These are phyloP conservation scores for Inonotus obliquus DNA, from an alignment of 1,284 basidiomycete genomes.

Conservation along the genomic window DNA sequence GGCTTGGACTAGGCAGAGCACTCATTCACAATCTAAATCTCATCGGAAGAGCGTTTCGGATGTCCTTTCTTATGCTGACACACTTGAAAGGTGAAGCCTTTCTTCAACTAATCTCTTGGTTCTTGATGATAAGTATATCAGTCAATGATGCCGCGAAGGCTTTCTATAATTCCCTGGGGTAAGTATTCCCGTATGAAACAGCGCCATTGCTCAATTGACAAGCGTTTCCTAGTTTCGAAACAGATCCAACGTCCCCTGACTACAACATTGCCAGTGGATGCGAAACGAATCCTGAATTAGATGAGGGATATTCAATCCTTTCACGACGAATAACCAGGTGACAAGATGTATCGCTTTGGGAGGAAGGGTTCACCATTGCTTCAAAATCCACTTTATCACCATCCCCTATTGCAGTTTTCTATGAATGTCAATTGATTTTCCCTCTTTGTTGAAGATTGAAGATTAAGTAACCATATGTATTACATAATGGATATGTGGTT, in stretches of 20 bases:
- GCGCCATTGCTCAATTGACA: not conserved
- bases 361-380: too few species aligned
- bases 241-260: conserved; percentile 53
- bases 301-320: conserved; percentile 18
- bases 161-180: conserved; percentile 61
- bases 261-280: conserved; percentile 27
- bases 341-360: too few species aligned
- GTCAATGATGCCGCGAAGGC: conserved; percentile 48
- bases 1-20: conserved; percentile 52
- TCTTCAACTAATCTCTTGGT: not conserved
- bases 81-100: conserved; percentile 54
- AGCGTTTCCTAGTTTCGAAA: conserved; percentile 40
- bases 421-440: too few species aligned
- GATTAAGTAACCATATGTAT: not conserved
- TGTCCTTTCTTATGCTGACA: conserved; percentile 71
- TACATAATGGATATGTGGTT: not conserved
- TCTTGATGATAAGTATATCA: conserved; percentile 25
- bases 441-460: too few species aligned
- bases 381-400: too few species aligned
- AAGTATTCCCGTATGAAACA: conserved; percentile 14
- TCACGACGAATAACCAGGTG: not conserved
- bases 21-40: conserved; percentile 45
- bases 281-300: conserved; percentile 34
- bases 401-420: too few species aligned
- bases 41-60: conserved; percentile 47